Evolutionary conservation across 2,329 filamentous ascomycete species (phyloP).

Genomic region (Phoma sp.): DNA sequence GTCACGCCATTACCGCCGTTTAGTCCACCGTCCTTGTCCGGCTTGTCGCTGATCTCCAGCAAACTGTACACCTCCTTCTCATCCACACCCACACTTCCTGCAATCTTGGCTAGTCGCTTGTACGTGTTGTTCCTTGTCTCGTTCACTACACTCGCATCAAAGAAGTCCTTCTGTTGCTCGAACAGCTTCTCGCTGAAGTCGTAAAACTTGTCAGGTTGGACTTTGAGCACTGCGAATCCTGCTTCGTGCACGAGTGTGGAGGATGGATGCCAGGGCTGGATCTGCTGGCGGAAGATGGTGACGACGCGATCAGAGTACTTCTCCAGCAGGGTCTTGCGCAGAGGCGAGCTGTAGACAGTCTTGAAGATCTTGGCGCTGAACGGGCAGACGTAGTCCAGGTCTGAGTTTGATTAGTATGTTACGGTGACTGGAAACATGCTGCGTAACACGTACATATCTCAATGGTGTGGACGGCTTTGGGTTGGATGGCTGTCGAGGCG

Average conservation of each 20-base stretch:
- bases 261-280: constrained; percentile 94
- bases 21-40: constrained; percentile 68
- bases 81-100: constrained; percentile 69
- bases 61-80: constrained; percentile 72
- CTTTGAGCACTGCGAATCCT: constrained; percentile 75
- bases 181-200: constrained; percentile 75
- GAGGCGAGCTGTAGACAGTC: constrained; percentile 67
- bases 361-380: constrained; percentile 77
- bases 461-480: constrained; percentile 58
- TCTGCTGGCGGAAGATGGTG: constrained; percentile 86
- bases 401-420: constrained; percentile 37
- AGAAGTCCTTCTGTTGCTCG: constrained; percentile 74
- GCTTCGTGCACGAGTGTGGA: constrained; percentile 76
- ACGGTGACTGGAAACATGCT: background rate
- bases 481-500: constrained; percentile 49
- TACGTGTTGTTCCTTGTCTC: constrained; percentile 89
- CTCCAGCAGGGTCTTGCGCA: constrained; percentile 71
- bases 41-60: constrained; percentile 71
- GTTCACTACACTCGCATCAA: constrained; percentile 82
- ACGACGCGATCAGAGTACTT: constrained; percentile 67
- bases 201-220: constrained; percentile 78
- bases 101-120: constrained; percentile 76
- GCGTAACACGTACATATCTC: constrained; percentile 55
- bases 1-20: constrained; percentile 86
- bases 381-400: constrained; percentile 92